A percentile compares a stretch with the other conserved stretches of the same genome.
These are phyloP conservation scores for Blastocystis sp. DNA, from an alignment of 352 stramenopile genomes.

Conservation along the genomic window DNA sequence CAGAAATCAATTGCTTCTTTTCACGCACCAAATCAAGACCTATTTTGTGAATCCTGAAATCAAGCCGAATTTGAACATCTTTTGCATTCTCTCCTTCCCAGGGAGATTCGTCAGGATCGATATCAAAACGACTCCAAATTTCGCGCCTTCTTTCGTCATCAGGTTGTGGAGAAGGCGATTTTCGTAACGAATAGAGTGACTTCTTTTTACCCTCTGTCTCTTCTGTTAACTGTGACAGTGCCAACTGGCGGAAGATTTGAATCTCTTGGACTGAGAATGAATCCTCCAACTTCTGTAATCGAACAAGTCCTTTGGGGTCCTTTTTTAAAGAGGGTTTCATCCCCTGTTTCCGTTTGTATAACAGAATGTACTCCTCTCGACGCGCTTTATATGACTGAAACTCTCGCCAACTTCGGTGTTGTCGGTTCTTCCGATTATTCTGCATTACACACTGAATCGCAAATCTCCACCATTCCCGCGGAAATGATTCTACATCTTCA, in stretches of 20 bases:
- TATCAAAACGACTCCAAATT: neutral
- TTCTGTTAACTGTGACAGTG: neutral
- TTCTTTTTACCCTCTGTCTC: neutral
- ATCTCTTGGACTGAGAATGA: neutral
- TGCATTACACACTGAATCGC: neutral
- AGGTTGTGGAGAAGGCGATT: neutral
- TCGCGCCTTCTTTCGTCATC: neutral
- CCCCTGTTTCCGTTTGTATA: slow-evolving; percentile 6
- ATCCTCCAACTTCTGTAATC: slow-evolving; percentile 19
- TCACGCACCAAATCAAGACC: neutral
- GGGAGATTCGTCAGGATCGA: neutral
- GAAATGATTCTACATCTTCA: neutral
- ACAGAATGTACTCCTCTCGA: slow-evolving; percentile 7
- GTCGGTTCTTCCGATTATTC: neutral
- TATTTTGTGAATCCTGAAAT: slow-evolving; percentile 5
- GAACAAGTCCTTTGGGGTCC: neutral
- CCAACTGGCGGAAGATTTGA: slow-evolving; percentile 26
- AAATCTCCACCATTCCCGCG: slow-evolving; percentile 36
- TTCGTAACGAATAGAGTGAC: neutral
- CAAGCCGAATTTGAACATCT: neutral
- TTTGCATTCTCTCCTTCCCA: slow-evolving; percentile 6
- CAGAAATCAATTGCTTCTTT: neutral
- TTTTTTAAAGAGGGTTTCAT: neutral
- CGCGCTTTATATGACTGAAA: neutral
- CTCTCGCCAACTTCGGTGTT: neutral